Percentiles rank a stretch among this genome's conserved stretches.
Conservation (phyloP, 495 filamentous ascomycete species). For the Neurospora discreta region DNA sequence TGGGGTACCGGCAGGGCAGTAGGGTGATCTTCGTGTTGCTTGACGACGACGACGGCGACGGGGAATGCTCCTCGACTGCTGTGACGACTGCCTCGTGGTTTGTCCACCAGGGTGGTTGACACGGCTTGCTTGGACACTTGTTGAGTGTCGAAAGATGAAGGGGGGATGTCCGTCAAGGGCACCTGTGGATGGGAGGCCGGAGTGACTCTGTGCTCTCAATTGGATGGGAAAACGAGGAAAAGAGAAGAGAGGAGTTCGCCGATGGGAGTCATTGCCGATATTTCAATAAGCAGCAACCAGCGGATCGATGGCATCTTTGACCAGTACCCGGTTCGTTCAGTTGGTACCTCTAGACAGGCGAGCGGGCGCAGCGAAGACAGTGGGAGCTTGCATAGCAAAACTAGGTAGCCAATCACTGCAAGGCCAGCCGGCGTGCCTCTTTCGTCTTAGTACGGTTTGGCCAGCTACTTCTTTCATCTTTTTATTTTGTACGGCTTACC, state of each 20-base stretch:
- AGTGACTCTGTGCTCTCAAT: not conserved
- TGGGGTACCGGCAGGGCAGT: not conserved
- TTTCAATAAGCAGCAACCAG: constrained; percentile 21
- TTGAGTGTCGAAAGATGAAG: not conserved
- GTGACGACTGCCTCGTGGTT: not conserved
- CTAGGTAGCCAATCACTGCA: too few relatives aligned
- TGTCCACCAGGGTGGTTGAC: not conserved
- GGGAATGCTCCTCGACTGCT: not conserved
- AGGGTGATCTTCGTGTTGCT: not conserved
- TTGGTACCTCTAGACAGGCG: too few relatives aligned
- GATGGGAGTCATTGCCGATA: constrained; percentile 41
- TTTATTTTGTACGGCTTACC: too few relatives aligned
- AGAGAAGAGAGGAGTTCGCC: constrained; percentile 17
- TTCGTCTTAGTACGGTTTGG: too few relatives aligned
- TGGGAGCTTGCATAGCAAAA: too few relatives aligned
- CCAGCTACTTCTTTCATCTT: too few relatives aligned
- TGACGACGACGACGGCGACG: not conserved
- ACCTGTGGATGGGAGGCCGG: not conserved
- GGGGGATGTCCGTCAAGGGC: not conserved
- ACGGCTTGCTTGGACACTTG: not conserved
- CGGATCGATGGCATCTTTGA: too few relatives aligned
- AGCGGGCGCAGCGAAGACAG: too few relatives aligned
- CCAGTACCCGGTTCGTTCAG: too few relatives aligned
- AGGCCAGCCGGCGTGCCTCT: too few relatives aligned
- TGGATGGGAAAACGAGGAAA: constrained; percentile 18